Evolutionary conservation across 305 asterid genomes (phyloP), one percentile per base, ranked within the genome.

Genomic region (Fraxinus velutina): DNA sequence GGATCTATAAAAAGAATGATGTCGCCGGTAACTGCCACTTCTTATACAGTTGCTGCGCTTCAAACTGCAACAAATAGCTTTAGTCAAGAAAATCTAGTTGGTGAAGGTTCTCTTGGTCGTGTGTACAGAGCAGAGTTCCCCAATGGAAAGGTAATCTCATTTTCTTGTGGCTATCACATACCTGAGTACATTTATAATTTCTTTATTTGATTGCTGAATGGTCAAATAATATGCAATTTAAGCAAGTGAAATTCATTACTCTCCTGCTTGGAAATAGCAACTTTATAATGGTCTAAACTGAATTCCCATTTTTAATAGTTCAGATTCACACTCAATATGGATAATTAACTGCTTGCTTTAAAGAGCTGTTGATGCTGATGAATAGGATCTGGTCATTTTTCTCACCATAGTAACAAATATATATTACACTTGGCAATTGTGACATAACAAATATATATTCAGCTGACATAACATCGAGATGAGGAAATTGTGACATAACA

Each of bases 91-190:
- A 93, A 93, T 85, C 88, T 96, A 57, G 85, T 94, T 34, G 99
- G 98, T 76, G 98, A 94, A 91, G 99, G 99, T 44, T 94, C 99
- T 52, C 93, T 92, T 72, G 99, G 98, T 74, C 97, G 98, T 76
- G 99, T 96, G 72, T 96, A 96, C 79, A 90, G 90, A 85, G 99
- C 98, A 74, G 98, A 92, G 55, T 91, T 96, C 74, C 90, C 94
- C 72, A 94, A 84, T 82, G 98, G 97, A 55, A 96, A 96, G 98
- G 99, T 96, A 88, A 88, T 78, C 62, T 79, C 76, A 27, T 74
- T 73, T 73, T 75, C 8, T 55, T 42, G 39, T 75, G 79, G 68
- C 47, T 76, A 8, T 33, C 24, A 27, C 36, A 17, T 68, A 24
- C 29, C 75, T 73, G 77, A 47, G 73, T 21, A 27, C 30, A 7